Evolutionary conservation across 2,329 filamentous ascomycete species (phyloP).

Genomic region (Pseudogymnoascus verrucosus): DNA sequence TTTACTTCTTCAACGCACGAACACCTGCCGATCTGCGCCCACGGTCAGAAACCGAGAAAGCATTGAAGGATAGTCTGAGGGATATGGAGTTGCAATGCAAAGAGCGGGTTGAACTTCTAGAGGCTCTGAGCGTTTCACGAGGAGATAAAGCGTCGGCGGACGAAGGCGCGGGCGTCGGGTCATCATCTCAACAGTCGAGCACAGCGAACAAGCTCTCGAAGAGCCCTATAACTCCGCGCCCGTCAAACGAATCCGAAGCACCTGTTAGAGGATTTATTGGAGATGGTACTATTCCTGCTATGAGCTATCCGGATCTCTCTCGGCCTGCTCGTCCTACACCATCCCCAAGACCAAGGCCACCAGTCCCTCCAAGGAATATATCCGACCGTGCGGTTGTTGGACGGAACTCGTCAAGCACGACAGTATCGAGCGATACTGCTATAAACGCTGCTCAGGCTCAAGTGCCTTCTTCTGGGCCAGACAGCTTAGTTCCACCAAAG

Average conservation of each 20-base stretch:
- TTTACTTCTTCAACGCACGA: constrained; percentile 75
- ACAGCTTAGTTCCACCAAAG: constrained; percentile 17
- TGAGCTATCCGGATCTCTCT: constrained; percentile 75
- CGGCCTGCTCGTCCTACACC: constrained; percentile 57
- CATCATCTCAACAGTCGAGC: not conserved
- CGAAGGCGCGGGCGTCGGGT: constrained; percentile 16
- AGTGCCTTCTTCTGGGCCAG: constrained; percentile 15
- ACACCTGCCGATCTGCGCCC: constrained; percentile 61
- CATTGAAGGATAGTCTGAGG: constrained; percentile 70
- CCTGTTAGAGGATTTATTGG: constrained; percentile 58
- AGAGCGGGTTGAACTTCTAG: constrained; percentile 81
- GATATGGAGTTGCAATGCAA: constrained; percentile 87
- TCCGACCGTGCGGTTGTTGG: constrained; percentile 40
- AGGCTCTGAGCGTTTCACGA: constrained; percentile 65
- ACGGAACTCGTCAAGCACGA: constrained; percentile 13
- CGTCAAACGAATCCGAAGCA: constrained; percentile 21
- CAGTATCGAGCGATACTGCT: not conserved
- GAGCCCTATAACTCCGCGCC: constrained; percentile 14
- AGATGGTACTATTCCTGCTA: constrained; percentile 70
- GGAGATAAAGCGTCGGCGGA: constrained; percentile 31
- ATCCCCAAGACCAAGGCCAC: constrained; percentile 40
- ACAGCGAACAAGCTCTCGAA: constrained; percentile 24
- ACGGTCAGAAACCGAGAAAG: constrained; percentile 73
- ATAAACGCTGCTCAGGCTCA: not conserved
- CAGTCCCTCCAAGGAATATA: constrained; percentile 38